Percentiles rank a stretch among this genome's conserved stretches.
These are phyloP conservation scores for Leucaena leucocephala DNA, from an alignment of 306 rosid species.

Conservation along the genomic window DNA sequence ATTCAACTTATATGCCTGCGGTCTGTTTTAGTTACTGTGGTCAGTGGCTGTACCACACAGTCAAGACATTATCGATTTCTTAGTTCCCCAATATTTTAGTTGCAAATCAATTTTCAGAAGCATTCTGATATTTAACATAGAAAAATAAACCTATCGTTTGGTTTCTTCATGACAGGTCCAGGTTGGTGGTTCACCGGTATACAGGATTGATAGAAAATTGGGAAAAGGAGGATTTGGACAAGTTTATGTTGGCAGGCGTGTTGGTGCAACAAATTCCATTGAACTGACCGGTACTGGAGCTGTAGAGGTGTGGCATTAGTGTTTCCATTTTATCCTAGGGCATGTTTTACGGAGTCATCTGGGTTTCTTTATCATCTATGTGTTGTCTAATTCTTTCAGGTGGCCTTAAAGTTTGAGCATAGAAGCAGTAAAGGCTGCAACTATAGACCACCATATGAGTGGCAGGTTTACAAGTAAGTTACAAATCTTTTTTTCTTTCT, in stretches of 20 bases:
- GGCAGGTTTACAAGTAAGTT: slow-evolving; percentile 96
- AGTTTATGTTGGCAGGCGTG: slow-evolving; percentile 88
- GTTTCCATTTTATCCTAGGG: slow-evolving; percentile 30
- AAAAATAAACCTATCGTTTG: neutral
- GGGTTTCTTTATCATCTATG: neutral
- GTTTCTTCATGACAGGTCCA: slow-evolving; percentile 65
- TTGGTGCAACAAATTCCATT: slow-evolving; percentile 45
- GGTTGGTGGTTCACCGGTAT: slow-evolving; percentile 88
- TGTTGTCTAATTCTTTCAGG: slow-evolving; percentile 48
- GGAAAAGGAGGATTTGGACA: slow-evolving; percentile 99
- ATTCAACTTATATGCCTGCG: neutral
- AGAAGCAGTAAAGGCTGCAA: slow-evolving; percentile 93
- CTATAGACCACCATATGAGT: slow-evolving; percentile 90
- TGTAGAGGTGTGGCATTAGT: slow-evolving; percentile 60
- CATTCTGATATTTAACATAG: neutral
- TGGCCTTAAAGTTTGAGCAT: slow-evolving; percentile 95
- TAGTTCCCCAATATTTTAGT: neutral
- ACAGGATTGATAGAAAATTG: slow-evolving; percentile 70
- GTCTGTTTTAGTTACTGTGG: neutral
- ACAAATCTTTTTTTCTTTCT: neutral
- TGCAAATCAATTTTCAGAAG: neutral
- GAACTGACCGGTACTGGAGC: slow-evolving; percentile 74
- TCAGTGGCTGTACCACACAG: neutral
- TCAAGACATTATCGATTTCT: neutral
- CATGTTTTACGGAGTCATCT: neutral